These are phyloP conservation scores for Penicillium ochrochloron DNA, from an alignment of 495 filamentous ascomycete genomes.

Conservation along the genomic window DNA sequence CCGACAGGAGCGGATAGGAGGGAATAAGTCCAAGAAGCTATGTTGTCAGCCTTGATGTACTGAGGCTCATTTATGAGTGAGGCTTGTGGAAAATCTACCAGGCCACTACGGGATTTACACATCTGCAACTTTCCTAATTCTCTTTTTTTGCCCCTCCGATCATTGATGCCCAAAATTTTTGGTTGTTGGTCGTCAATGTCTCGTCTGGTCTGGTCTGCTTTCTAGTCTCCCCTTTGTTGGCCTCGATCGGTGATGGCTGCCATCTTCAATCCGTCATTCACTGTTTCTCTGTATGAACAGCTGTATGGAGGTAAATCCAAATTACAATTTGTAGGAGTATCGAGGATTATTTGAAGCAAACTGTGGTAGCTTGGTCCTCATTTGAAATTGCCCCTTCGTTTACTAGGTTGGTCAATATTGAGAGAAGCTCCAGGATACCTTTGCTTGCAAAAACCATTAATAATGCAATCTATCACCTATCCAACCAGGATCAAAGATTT, in stretches of 20 bases:
- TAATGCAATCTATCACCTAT: too few species aligned
- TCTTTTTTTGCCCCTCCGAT: conserved; percentile 7
- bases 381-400: too few species aligned
- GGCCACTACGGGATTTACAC: conserved; percentile 22
- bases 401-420: too few species aligned
- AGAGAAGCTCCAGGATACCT: too few species aligned
- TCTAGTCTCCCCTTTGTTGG: conserved; percentile 16
- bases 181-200: neutral
- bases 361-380: too few species aligned
- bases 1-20: neutral
- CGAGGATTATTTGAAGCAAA: too few species aligned
- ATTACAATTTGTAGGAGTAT: too few species aligned
- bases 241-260: conserved; percentile 37
- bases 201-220: neutral
- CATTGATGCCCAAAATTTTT: conserved; percentile 11
- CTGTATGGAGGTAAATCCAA: too few species aligned
- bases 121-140: conserved; percentile 4
- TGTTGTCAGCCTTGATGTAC: neutral
- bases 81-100: conserved; percentile 6
- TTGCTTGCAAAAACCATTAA: too few species aligned
- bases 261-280: too few species aligned
- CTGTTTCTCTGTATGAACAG: too few species aligned
- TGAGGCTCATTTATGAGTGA: neutral
- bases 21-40: neutral
- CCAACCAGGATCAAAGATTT: too few species aligned